Evolutionary conservation across 176 grass and related monocot genomes (phyloP), one percentile per base, ranked within the genome.

Genomic region (Cenchrus fungigraminus): DNA sequence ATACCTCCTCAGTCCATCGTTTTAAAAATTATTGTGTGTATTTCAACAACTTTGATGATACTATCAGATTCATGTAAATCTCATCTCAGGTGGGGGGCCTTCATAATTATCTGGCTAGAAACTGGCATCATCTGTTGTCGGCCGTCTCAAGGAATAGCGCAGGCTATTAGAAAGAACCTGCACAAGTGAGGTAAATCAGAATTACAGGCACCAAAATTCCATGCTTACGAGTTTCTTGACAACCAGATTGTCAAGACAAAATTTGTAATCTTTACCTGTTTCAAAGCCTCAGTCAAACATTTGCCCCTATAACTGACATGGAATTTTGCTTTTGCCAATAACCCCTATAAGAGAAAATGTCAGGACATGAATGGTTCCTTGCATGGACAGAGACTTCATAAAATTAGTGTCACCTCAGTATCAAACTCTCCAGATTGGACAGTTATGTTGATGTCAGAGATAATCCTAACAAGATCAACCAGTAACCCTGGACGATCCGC

Each of bases 401-500:
- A 4, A 32, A 78, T 22, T 71, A 16, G 53, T 65, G 17, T 65
- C 86, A 99, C 97, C 90, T 96, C 91, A 37, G 94, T 99, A 53
- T 99, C 93, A 83, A 99, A 99, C 72, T 99, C 97, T 84, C 97
- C 97, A 67, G 91, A 99, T 55, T 94, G 88, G 65, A 96, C 94
- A 46, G 85, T 92, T 25, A 99, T 92, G 79, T 86, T 99, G 84
- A 89, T 94, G 51, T 96, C 97, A 0, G 86, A 85, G 77, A 99
- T 94, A 79, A 94, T 92, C 90, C 91, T 99, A 53, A 99, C 94
- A 80, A 99, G 90, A 85, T 96, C 97, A 73, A 99, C 87, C 75
- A 99, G 68, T 53, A 99, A 92, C 6, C 97, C 97, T 49, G 97
- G 97, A 32, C 90, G 92, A 44, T 99, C 97, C 14, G 91, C 97